Evolutionary conservation across 805 yeast genomes (phyloP), one percentile per base, ranked within the genome.

Genomic region (Ogataea nakhonphanomensis): DNA sequence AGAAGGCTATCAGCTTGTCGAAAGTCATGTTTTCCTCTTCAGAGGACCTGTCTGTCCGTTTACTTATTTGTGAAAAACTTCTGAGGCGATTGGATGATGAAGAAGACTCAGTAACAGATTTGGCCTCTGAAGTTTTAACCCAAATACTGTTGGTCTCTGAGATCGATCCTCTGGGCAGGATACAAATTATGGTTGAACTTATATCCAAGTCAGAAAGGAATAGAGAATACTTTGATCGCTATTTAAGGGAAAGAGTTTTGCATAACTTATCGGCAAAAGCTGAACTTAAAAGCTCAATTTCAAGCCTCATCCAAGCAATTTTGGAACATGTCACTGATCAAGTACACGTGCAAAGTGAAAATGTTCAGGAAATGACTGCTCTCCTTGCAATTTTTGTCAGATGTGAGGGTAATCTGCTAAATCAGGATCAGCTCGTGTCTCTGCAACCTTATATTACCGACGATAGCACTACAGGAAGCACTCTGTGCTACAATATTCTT

Each of bases 71-170:
- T 2, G 73, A 75, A n/a, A 71, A 67, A 34, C 60, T 86, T 4
- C 53, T 87, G 7, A 61, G 65, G 44, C 65, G 81, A 42, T 45
- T 78, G 1, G 83, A 83, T 39, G 95, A 86, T 56, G 90, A 82
- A 45, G 95, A 88, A 48, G 79, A 75, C 26, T 43, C 63, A 1
- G 65, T 79, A 1, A 61, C 68, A 7, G 76, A 73, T 1, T 47
- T 65, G 7, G 71, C 81, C 0, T 65, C 60, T 33, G 36, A 42
- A 14, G 49, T 61, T 3, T 46, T 81, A 20, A 29, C 64, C 1
- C 65, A 65, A 1, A 41, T 67, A 13, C 66, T 76, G 67, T 67
- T 74, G 28, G 43, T 1, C 30, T 8, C 38, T 3, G 12, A 33
- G 3, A 23, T 17, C 8, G 29, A 35, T 21, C 17, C 36, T 7